Conservation (phyloP, 805 yeast genomes). For the Myxozyma mucilagina region DNA sequence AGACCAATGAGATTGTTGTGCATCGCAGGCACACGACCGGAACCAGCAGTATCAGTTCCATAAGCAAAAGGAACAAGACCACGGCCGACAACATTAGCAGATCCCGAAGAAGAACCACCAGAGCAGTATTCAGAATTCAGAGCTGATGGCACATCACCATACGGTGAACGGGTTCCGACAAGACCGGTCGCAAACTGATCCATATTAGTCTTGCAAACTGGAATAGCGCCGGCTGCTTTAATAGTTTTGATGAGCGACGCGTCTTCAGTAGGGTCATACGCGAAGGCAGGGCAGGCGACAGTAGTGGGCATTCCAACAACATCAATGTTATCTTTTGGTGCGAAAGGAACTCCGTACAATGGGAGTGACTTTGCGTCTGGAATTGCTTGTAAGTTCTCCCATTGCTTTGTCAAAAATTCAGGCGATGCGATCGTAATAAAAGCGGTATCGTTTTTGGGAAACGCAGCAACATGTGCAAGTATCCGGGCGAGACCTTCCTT, state of each 20-base stretch:
- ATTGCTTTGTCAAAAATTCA: constrained; percentile 67
- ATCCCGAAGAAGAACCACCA: constrained; percentile 96
- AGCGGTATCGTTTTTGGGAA: constrained; percentile 64
- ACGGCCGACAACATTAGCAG: constrained; percentile 83
- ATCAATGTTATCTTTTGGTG: constrained; percentile 93
- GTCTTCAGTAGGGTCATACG: constrained; percentile 67
- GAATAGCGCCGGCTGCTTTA: constrained; percentile 86
- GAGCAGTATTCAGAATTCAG: constrained; percentile 75
- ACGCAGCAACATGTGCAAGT: constrained; percentile 39
- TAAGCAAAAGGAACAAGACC: constrained; percentile 86
- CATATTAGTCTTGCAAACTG: constrained; percentile 89
- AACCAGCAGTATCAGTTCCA: constrained; percentile 98
- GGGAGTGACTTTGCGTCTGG: constrained; percentile 53
- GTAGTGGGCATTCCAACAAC: constrained; percentile 83
- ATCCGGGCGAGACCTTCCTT: constrained; percentile 58
- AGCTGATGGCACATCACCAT: constrained; percentile 82
- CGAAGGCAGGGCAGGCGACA: constrained; percentile 90
- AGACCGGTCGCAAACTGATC: constrained; percentile 98
- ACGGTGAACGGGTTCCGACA: constrained; percentile 93
- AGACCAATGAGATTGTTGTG: constrained; percentile 88
- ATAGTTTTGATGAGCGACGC: constrained; percentile 75
- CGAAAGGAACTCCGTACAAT: constrained; percentile 91
- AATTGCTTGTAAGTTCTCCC: constrained; percentile 69
- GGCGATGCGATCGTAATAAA: constrained; percentile 80
- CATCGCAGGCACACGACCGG: constrained; percentile 98